These are phyloP conservation scores for Clavispora phyllophila DNA, from an alignment of 805 yeast species.

Conservation along the genomic window DNA sequence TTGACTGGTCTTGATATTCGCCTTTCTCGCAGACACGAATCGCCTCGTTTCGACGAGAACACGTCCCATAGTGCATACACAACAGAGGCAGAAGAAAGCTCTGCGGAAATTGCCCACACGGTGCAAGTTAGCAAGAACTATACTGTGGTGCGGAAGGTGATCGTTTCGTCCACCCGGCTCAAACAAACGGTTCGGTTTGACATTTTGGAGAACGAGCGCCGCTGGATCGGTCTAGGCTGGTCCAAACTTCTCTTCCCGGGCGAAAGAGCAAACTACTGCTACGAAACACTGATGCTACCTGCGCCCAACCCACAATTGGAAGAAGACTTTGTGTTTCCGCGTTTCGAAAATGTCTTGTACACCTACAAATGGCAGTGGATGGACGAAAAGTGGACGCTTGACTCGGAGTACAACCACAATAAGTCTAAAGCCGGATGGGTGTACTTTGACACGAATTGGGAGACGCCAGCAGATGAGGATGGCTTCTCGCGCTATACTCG, in stretches of 20 bases:
- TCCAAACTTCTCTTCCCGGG: conserved; percentile 44
- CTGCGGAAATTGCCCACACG: conserved; percentile 6
- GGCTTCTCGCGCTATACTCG: conserved; percentile 49
- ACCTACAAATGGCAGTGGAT: conserved; percentile 53
- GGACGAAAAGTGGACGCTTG: conserved; percentile 48
- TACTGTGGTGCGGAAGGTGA: conserved; percentile 33
- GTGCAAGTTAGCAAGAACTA: conserved; percentile 29
- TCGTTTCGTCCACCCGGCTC: conserved; percentile 36
- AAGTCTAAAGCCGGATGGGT: conserved; percentile 48
- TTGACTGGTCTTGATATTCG: conserved; percentile 38
- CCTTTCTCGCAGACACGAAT: conserved; percentile 10
- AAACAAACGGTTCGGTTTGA: conserved; percentile 48
- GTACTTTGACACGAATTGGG: conserved; percentile 51
- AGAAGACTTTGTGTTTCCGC: conserved; percentile 41
- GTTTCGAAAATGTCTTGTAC: conserved; percentile 31
- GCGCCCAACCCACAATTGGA: conserved; percentile 21
- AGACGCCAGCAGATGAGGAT: conserved; percentile 33
- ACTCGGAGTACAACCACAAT: conserved; percentile 33
- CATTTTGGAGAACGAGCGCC: conserved; percentile 52
- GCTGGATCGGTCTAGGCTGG: conserved; percentile 65
- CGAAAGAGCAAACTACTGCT: conserved; percentile 48
- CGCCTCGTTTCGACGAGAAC: conserved; percentile 1
- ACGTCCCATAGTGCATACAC: conserved; percentile 1
- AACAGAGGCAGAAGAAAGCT: conserved; percentile 1
- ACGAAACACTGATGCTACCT: conserved; percentile 27